Conservation (phyloP, 805 yeast species). For the Yarrowia bubula region DNA sequence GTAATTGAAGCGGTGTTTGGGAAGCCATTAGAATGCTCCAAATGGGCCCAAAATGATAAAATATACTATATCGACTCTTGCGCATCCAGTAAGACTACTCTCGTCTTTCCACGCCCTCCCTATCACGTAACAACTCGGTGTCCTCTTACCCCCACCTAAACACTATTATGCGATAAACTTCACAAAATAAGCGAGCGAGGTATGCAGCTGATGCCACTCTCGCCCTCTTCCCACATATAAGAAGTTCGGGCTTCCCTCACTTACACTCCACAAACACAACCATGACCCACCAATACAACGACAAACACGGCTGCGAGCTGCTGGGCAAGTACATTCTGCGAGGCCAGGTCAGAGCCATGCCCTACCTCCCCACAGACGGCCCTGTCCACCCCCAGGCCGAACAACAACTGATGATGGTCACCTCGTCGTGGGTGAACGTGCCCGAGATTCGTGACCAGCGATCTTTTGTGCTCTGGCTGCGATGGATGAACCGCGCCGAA, state of each 20-base stretch:
- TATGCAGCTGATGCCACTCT: conserved; percentile 21
- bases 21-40: neutral
- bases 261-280: neutral
- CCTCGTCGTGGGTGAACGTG: conserved; percentile 14
- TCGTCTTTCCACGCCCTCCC: neutral
- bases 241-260: neutral
- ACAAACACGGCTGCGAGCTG: conserved; percentile 26
- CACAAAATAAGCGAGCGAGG: conserved; percentile 22
- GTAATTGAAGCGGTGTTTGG: neutral
- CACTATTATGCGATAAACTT: neutral
- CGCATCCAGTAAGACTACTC: too few species aligned
- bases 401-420: conserved; percentile 23
- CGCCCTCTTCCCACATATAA: conserved; percentile 4
- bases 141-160: conserved; percentile 10
- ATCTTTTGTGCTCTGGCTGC: conserved; percentile 21
- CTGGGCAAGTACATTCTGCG: conserved; percentile 25
- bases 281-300: conserved; percentile 21
- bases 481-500: conserved; percentile 24
- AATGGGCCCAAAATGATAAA: too few species aligned
- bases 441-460: conserved; percentile 24
- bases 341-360: conserved; percentile 22
- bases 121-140: neutral
- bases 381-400: conserved; percentile 26
- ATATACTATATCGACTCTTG: too few species aligned
- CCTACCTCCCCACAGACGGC: conserved; percentile 4